Base-by-base conservation (phyloP, 805 yeast species). In the Yarrowia divulgata region DNA sequence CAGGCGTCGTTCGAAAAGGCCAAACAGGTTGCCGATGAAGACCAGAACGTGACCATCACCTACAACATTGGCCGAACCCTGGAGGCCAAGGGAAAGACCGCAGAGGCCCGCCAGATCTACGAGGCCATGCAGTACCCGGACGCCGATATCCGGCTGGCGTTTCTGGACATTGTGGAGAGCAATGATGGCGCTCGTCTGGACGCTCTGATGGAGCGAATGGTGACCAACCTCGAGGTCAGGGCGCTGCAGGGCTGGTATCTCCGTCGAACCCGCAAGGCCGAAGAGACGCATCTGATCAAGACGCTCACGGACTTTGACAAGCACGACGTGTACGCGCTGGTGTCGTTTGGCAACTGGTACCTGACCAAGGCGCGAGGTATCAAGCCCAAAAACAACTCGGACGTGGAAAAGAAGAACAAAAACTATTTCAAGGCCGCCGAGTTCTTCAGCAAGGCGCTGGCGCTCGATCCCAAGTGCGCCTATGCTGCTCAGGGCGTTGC, bases 401-500 rank as follows among this genome's bases (percentile, higher is more conserved):
- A 87, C 32, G 77, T 79, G 34, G 87, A 87, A 37, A 90, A 87
- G 77, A 84, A 85, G 71, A 87, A 87, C 73, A 90, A 89, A 72
- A 89, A 92, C 69, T 94, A 90, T 77, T 82, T 89, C 55, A 87
- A 97, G 78, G 97, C 97, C n/a, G 90, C 93, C 14, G 98, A 94
- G 79, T 82, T 95, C 70, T 94, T 87, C 77, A 90, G 92, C 75
- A 95, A 95, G 79, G 97, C 92, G 1, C 81, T 95, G 68, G 88
- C 90, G 64, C 79, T 93, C 37, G 98, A 95, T 79, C 87, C 93
- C 1, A 83, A 85, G 73, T 91, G 94, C 76, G 94, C 93, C 0
- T 95, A 89, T 80, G 99, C 99, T 6, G 98, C 99, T 0, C 99
- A 95, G 79, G 99, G 99, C 69, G 84, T 95, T 71, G 98, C 98